phyloP scores from a whole-genome alignment of 305 asterid species.

The Solanum aculeatissimum region DNA sequence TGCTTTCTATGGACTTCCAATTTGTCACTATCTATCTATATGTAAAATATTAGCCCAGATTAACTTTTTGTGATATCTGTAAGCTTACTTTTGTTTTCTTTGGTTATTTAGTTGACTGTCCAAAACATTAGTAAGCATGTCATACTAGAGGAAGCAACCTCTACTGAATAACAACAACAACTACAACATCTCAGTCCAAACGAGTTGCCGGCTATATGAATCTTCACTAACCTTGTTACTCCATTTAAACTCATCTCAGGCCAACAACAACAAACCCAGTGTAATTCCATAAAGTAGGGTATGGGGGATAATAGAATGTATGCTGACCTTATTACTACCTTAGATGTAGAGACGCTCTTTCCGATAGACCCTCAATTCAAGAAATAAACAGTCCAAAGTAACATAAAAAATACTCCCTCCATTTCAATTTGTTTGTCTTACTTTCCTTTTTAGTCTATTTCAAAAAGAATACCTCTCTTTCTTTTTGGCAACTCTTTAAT shows the following conservation, averaged over 20 bases:
- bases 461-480: background rate
- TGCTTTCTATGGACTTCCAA: background rate
- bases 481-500: background rate
- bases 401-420: background rate
- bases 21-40: background rate
- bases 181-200: background rate
- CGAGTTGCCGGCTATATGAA: background rate
- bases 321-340: too few species aligned
- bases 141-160: background rate
- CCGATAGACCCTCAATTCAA: too few species aligned
- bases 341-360: too few species aligned
- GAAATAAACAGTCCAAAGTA: too few species aligned
- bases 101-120: background rate
- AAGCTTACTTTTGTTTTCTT: background rate
- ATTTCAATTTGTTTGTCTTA: background rate
- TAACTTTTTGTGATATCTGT: background rate
- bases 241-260: background rate
- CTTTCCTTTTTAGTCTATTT: background rate
- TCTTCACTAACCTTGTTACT: background rate
- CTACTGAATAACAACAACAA: background rate
- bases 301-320: too few species aligned
- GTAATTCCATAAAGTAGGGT: too few species aligned
- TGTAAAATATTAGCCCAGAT: background rate
- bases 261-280: too few species aligned
- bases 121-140: background rate